Evolutionary conservation across 345 rosid species (phyloP).

Genomic region (Gossypium australe): DNA sequence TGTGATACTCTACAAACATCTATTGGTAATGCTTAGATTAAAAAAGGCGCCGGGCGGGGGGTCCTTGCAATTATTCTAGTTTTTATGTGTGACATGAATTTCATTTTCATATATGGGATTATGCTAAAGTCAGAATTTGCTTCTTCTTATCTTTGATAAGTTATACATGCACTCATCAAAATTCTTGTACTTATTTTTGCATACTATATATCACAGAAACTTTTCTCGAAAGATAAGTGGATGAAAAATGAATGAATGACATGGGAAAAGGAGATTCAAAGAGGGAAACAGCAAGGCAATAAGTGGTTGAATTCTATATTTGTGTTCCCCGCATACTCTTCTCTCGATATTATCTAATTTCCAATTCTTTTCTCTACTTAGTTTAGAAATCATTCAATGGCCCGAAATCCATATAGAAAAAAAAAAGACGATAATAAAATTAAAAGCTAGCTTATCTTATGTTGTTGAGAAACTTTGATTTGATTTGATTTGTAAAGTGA

Average conservation of each 20-base stretch:
- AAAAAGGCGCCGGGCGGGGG: too few species aligned
- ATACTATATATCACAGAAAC: constrained; percentile 8
- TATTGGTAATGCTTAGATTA: too few species aligned
- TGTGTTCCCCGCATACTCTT: not conserved
- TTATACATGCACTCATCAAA: not conserved
- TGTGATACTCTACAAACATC: too few species aligned
- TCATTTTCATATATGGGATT: not conserved
- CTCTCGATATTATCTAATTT: not conserved
- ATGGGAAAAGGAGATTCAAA: not conserved
- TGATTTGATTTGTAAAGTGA: constrained; percentile 2
- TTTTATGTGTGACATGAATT: not conserved
- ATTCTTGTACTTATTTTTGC: not conserved
- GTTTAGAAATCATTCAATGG: constrained; percentile 12
- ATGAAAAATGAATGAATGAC: not conserved
- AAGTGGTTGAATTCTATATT: not conserved
- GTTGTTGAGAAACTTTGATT: not conserved
- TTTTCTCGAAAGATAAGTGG: constrained; percentile 1
- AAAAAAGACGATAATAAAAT: too few species aligned
- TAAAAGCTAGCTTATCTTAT: too few species aligned
- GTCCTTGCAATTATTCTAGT: too few species aligned
- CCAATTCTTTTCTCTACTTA: not conserved
- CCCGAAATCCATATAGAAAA: not conserved
- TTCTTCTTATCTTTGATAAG: not conserved
- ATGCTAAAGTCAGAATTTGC: not conserved
- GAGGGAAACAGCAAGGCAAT: constrained; percentile 34